Percentiles rank a stretch among this genome's conserved stretches.
These are phyloP conservation scores for Colletotrichum musicola DNA, from an alignment of 2,329 filamentous ascomycete species.

Conservation along the genomic window DNA sequence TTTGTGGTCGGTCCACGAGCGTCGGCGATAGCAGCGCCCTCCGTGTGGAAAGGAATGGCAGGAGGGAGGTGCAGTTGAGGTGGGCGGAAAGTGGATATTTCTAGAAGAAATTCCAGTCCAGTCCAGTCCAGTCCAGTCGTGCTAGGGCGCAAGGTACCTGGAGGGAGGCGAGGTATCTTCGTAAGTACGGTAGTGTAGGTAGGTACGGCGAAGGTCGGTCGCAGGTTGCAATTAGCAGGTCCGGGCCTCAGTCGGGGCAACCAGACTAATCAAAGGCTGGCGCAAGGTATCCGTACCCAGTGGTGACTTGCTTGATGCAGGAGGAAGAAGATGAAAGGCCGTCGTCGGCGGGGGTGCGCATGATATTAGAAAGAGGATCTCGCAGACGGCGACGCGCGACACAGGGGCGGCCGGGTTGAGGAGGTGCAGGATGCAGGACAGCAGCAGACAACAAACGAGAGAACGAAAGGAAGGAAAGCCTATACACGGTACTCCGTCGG, in stretches of 20 bases:
- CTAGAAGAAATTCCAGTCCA: constrained; percentile 23
- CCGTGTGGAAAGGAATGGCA: background rate
- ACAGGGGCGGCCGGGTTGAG: background rate
- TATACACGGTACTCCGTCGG: too few relatives aligned
- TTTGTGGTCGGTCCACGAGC: constrained; percentile 20
- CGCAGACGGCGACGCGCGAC: constrained; percentile 30
- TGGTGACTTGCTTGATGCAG: constrained; percentile 35
- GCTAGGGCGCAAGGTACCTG: background rate
- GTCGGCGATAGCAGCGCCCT: constrained; percentile 31
- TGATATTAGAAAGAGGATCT: constrained; percentile 26
- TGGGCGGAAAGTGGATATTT: constrained; percentile 28
- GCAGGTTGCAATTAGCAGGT: constrained; percentile 22
- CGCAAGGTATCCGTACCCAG: constrained; percentile 1
- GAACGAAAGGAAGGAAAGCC: background rate
- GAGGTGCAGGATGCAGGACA: constrained; percentile 10
- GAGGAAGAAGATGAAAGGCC: constrained; percentile 25
- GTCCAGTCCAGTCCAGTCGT: background rate
- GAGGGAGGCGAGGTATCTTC: background rate
- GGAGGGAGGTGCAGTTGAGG: background rate
- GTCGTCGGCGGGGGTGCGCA: constrained; percentile 31
- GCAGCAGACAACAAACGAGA: constrained; percentile 6
- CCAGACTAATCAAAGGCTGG: constrained; percentile 4
- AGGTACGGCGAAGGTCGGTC: background rate
- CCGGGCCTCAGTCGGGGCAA: constrained; percentile 29
- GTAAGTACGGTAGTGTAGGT: background rate